These are phyloP conservation scores for Lentinula sp. DNA, from an alignment of 768 basidiomycete species.

Conservation along the genomic window DNA sequence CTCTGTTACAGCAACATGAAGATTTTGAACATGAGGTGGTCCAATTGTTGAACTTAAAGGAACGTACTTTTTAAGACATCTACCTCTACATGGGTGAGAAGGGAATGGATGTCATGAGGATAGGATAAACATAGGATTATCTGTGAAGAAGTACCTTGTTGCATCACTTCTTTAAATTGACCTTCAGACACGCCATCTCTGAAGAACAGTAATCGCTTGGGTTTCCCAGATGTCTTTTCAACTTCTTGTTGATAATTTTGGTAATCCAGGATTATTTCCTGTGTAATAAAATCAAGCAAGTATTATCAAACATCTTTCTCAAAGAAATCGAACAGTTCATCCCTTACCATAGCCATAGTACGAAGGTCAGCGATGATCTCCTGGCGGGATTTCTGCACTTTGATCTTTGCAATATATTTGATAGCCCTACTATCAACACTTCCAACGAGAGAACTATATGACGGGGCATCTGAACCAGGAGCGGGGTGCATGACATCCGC, in stretches of 20 bases:
- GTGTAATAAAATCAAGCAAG: neutral
- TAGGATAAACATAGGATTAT: too few species aligned
- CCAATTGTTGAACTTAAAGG: neutral
- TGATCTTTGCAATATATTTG: conserved; percentile 47
- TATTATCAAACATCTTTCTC: neutral
- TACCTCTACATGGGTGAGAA: conserved; percentile 1
- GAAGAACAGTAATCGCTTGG: conserved; percentile 46
- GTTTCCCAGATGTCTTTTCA: conserved; percentile 25
- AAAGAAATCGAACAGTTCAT: neutral
- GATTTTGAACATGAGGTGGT: too few species aligned
- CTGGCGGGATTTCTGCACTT: conserved; percentile 40
- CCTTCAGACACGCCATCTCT: conserved; percentile 20
- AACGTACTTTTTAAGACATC: neutral
- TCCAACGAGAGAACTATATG: conserved; percentile 50
- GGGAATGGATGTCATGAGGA: neutral
- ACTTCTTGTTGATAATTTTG: conserved; percentile 28
- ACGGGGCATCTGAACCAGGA: conserved; percentile 50
- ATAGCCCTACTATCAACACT: conserved; percentile 46
- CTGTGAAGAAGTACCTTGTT: neutral
- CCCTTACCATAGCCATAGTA: conserved; percentile 35
- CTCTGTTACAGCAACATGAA: conserved; percentile 19
- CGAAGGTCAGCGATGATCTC: conserved; percentile 51
- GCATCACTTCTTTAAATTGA: conserved; percentile 6
- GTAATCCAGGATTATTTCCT: conserved; percentile 31
- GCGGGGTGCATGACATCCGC: conserved; percentile 58